These are phyloP conservation scores for Amoebophrya sp. DNA, from an alignment of 169 alveolate species.

Conservation along the genomic window DNA sequence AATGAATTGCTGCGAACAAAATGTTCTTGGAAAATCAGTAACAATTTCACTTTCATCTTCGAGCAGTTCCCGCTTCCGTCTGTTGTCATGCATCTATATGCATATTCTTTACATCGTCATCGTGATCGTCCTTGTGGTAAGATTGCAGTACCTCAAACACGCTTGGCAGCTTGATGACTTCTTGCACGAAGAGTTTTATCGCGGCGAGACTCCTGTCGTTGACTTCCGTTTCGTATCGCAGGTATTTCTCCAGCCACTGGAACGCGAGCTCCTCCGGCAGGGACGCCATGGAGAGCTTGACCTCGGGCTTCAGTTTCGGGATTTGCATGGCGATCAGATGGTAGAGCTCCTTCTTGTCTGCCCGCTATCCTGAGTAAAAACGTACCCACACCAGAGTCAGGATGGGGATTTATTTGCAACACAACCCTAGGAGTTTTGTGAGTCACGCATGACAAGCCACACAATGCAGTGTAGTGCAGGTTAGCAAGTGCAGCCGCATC, in stretches of 20 bases:
- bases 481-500: too few relatives aligned
- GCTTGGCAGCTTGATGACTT: not conserved
- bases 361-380: too few relatives aligned
- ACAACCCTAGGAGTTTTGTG: too few relatives aligned
- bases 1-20: too few relatives aligned
- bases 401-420: too few relatives aligned
- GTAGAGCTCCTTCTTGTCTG: not conserved
- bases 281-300: not conserved
- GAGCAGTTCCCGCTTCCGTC: too few relatives aligned
- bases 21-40: too few relatives aligned
- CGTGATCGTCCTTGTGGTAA: not conserved
- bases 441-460: too few relatives aligned
- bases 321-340: not conserved
- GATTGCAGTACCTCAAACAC: not conserved
- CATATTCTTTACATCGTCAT: not conserved
- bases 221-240: not conserved
- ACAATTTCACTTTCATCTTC: too few relatives aligned
- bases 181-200: not conserved
- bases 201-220: not conserved
- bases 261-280: not conserved
- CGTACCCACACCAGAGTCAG: too few relatives aligned
- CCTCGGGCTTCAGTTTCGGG: not conserved
- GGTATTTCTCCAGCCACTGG: not conserved
- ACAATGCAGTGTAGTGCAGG: too few relatives aligned
- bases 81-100: too few relatives aligned